These are phyloP conservation scores for Cryphonectria radicalis DNA, from an alignment of 2,329 filamentous ascomycete species.

Conservation along the genomic window DNA sequence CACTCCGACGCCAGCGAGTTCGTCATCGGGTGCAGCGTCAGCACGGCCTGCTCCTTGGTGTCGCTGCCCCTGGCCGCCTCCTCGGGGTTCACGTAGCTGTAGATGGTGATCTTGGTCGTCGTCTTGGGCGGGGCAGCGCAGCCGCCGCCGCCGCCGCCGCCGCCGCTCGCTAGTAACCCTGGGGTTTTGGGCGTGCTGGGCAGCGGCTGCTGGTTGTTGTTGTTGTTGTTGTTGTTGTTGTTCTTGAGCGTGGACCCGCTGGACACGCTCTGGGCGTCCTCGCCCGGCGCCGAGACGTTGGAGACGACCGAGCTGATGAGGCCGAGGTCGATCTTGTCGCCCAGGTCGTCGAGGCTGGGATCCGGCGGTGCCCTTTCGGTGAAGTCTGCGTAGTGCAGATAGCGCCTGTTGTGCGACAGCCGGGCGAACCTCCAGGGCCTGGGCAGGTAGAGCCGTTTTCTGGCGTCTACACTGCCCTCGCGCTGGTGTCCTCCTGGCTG, in stretches of 20 bases:
- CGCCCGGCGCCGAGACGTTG: constrained; percentile 75
- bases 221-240: constrained; percentile 17
- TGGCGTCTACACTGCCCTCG: constrained; percentile 47
- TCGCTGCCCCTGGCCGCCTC: constrained; percentile 43
- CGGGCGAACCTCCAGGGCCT: constrained; percentile 80
- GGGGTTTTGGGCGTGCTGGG: constrained; percentile 4
- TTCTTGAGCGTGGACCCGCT: constrained; percentile 50
- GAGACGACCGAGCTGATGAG: constrained; percentile 92
- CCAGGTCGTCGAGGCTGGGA: constrained; percentile 73
- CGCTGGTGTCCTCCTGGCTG: constrained; percentile 40
- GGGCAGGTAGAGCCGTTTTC: constrained; percentile 49
- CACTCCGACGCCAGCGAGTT: constrained; percentile 91
- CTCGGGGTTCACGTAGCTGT: constrained; percentile 64
- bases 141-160: constrained; percentile 20
- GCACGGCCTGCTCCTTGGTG: constrained; percentile 70
- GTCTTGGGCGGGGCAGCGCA: constrained; percentile 42
- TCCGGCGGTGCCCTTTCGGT: constrained; percentile 64
- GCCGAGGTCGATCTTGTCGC: constrained; percentile 83
- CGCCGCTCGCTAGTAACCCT: neutral
- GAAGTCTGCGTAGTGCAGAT: constrained; percentile 89
- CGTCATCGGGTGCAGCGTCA: constrained; percentile 81
- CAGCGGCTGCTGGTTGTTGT: neutral
- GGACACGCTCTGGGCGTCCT: constrained; percentile 51
- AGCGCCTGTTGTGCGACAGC: constrained; percentile 88
- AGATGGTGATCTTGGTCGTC: constrained; percentile 89